Base-by-base conservation (phyloP, 1,139 yeast species). In the Geotrichum histeridarum region DNA sequence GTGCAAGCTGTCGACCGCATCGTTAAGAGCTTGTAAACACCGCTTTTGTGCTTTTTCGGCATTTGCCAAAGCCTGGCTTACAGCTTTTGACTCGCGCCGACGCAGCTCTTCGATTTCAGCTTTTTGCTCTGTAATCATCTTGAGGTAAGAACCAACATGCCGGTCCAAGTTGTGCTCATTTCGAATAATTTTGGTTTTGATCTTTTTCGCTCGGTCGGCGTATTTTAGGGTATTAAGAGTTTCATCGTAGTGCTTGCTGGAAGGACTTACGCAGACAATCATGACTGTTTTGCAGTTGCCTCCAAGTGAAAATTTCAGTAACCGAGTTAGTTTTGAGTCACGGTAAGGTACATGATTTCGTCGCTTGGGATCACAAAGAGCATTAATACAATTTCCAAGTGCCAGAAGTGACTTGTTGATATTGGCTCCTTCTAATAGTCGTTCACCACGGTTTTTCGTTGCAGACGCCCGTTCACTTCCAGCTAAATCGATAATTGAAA, bases 391-490 rank as follows among this genome's bases (percentile, higher is more conserved):
- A 66, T 90, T 91, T 0, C 98, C 98, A 50, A 93, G 74, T 0
- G 98, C 96, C 54, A 91, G 72, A 48, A 91, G 72, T 0, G 96
- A 89, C 66, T 84, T 82, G 72, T 91, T 91, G 64, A 91, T 91
- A 67, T 88, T 88, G 14, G 97, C 97, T 31, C 98, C 97, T 67
- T 91, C 98, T 58, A 82, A 79, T 9, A 91, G 73, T 53, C 96
- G 72, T 27, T 78, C 79, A 0, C 98, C 97, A 55, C 89, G 72
- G 67, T 90, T 91, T 61, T 80, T 82, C 0, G 97, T 89, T 0
- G 95, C 86, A 0, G 94, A 84, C 0, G 98, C 98, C 50, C 98
- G 74, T 71, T 91, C 98, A 71, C 95, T 86, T 2, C 98, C 98
- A 0, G 98, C 98, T 50, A 91, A 72, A 68, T 91, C 98, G 48